Evolutionary conservation across 441 rosid genomes (phyloP).

Genomic region (Melastoma candidum): DNA sequence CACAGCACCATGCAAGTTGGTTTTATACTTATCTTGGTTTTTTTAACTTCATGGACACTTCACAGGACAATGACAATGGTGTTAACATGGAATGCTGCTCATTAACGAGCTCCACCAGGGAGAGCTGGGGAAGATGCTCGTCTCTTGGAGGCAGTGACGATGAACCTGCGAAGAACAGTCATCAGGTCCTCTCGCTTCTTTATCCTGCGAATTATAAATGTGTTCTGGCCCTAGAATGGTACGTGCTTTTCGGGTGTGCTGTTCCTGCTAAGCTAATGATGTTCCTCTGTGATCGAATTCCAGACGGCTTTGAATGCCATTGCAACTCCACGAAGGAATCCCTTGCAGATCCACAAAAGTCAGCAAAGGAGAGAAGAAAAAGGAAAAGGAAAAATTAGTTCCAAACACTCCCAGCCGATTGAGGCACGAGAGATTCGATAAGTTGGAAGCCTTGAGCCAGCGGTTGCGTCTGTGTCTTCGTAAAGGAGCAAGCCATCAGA

Average conservation of each 20-base stretch:
- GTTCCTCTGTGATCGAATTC: neutral
- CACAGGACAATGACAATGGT: conserved; percentile 52
- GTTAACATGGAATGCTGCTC: conserved; percentile 76
- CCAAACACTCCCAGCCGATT: conserved; percentile 36
- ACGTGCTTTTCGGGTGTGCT: neutral
- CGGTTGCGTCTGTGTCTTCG: conserved; percentile 59
- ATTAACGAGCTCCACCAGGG: conserved; percentile 85
- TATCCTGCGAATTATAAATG: neutral
- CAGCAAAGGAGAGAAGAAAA: conserved; percentile 22
- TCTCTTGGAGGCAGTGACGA: conserved; percentile 84
- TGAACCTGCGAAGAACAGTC: conserved; percentile 39
- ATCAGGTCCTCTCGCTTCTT: conserved; percentile 39
- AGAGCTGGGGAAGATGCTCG: conserved; percentile 99
- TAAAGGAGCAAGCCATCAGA: conserved; percentile 53
- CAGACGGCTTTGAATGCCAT: conserved; percentile 37
- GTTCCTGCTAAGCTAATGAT: neutral
- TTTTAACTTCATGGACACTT: too few species aligned
- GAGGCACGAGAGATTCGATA: conserved; percentile 56
- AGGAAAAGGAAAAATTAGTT: conserved; percentile 21
- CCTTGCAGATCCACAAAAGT: conserved; percentile 20
- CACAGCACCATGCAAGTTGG: too few species aligned
- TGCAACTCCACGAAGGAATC: conserved; percentile 43
- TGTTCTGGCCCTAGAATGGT: neutral
- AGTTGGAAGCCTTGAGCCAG: conserved; percentile 73
- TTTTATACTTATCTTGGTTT: too few species aligned